Percentiles rank a stretch among this genome's conserved stretches.
phyloP scores from a whole-genome alignment of 2,329 filamentous ascomycete species.

The Cladosporium velox region DNA sequence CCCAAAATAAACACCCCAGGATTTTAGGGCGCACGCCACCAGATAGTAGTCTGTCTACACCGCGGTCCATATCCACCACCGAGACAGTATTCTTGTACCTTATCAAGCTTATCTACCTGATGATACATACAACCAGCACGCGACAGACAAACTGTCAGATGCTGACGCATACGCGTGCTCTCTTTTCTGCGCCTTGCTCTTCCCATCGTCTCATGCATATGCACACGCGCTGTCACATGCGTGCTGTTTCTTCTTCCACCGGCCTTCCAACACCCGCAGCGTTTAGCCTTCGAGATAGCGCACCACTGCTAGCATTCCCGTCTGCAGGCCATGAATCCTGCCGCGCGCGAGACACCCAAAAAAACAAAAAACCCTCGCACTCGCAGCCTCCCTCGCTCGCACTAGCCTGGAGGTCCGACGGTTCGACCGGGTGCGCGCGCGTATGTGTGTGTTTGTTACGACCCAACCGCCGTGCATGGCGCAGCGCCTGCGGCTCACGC shows the following conservation, averaged over 20 bases:
- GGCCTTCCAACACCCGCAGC: background rate
- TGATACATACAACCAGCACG: background rate
- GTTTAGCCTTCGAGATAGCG: background rate
- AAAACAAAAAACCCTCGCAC: background rate
- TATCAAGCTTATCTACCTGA: background rate
- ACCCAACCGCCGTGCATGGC: background rate
- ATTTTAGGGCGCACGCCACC: background rate
- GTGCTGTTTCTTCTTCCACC: background rate
- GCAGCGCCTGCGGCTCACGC: background rate
- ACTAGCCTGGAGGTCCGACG: background rate
- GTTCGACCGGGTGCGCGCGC: too few species aligned
- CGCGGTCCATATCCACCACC: too few species aligned
- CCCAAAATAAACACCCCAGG: background rate
- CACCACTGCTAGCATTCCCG: background rate
- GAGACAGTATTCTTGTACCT: background rate
- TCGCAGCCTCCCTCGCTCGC: background rate
- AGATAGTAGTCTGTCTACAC: background rate
- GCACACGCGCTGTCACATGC: slow-evolving; percentile 3
- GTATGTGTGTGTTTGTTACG: background rate
- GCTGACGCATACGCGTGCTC: background rate
- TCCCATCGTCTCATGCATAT: background rate
- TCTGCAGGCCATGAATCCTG: background rate
- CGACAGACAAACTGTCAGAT: background rate
- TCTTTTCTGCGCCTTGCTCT: background rate
- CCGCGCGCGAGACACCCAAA: background rate